Conservation (phyloP, 1,284 basidiomycete genomes). For the Neolentinus lepideus region DNA sequence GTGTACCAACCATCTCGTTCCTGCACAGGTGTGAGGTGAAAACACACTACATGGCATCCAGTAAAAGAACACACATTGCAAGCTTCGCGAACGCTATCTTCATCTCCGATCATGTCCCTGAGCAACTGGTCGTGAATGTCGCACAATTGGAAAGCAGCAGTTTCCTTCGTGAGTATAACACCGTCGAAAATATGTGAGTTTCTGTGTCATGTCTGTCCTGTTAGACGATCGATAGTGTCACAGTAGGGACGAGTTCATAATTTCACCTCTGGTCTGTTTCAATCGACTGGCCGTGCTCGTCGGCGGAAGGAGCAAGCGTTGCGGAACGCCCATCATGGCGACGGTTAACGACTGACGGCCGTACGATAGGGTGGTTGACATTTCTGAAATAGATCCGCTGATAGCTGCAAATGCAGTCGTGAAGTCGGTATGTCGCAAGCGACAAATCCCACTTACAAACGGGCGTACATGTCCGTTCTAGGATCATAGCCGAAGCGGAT, state of each 20-base stretch:
- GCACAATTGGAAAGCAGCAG: slow-evolving; percentile 88
- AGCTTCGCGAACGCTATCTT: slow-evolving; percentile 54
- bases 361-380: slow-evolving; percentile 67
- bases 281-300: slow-evolving; percentile 13
- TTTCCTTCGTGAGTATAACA: slow-evolving; percentile 65
- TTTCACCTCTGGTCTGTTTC: slow-evolving; percentile 19
- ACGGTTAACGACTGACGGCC: slow-evolving; percentile 61
- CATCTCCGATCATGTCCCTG: slow-evolving; percentile 70
- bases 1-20: slow-evolving; percentile 86
- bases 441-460: slow-evolving; percentile 47
- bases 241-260: no score
- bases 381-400: slow-evolving; percentile 83
- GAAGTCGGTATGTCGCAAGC: not conserved
- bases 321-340: slow-evolving; percentile 46
- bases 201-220: not conserved
- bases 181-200: slow-evolving; percentile 89
- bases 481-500: slow-evolving; percentile 90
- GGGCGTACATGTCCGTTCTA: slow-evolving; percentile 57
- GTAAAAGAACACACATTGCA: slow-evolving; percentile 78
- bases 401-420: slow-evolving; percentile 39
- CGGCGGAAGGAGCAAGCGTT: slow-evolving; percentile 9
- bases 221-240: not conserved
- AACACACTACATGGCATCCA: no score
- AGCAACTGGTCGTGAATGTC: slow-evolving; percentile 87
- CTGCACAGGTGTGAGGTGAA: slow-evolving; percentile 30